These are phyloP conservation scores for Leccinum pellstonianum DNA, from an alignment of 768 basidiomycete genomes.

Conservation along the genomic window DNA sequence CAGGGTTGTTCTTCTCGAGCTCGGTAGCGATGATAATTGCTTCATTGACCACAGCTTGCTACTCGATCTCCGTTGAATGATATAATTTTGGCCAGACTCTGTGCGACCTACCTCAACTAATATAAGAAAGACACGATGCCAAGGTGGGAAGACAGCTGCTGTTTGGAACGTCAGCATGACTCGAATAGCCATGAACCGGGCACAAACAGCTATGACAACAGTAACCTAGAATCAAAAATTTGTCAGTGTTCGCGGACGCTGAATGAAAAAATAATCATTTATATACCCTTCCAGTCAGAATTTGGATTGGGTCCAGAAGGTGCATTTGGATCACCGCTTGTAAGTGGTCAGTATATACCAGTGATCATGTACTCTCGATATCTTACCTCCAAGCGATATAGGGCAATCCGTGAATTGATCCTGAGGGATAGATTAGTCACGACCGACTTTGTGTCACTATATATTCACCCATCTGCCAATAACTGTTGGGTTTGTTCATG, in stretches of 20 bases:
- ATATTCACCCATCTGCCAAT: conserved; percentile 19
- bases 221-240: conserved; percentile 11
- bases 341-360: neutral
- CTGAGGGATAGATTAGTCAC: conserved; percentile 1
- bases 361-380: neutral
- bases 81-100: too few species aligned
- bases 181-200: neutral
- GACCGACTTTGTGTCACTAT: neutral
- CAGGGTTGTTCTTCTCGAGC: neutral
- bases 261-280: neutral
- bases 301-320: conserved; percentile 3
- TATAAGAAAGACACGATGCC: conserved; percentile 18
- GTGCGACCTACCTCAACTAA: conserved; percentile 11
- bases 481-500: conserved; percentile 19
- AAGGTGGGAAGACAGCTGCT: conserved; percentile 24
- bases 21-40: conserved; percentile 14
- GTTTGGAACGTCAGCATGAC: conserved; percentile 1
- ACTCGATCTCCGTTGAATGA: neutral
- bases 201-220: conserved; percentile 20
- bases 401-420: conserved; percentile 19
- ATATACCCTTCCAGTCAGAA: conserved; percentile 10
- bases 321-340: conserved; percentile 19
- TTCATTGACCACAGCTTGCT: conserved; percentile 20
- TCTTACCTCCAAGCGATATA: conserved; percentile 13
- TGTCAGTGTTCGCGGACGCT: neutral